Conservation (phyloP, 805 yeast species). For the Saturnispora mendoncae region DNA sequence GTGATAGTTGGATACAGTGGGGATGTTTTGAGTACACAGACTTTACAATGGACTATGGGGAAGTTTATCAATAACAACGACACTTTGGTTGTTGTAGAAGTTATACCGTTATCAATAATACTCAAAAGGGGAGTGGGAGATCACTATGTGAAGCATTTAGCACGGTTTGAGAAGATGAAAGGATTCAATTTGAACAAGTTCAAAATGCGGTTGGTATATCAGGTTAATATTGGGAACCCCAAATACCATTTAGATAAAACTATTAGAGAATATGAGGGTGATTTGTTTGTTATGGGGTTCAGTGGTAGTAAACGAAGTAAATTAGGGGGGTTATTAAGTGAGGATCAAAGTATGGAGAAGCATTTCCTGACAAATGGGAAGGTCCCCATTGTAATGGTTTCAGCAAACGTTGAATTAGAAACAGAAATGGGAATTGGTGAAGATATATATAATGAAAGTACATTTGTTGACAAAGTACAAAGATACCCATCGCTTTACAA, state of each 20-base stretch:
- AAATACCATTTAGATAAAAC: slow-evolving; percentile 33
- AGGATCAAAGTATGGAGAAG: slow-evolving; percentile 39
- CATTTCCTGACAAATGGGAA: slow-evolving; percentile 38
- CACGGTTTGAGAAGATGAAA: slow-evolving; percentile 26
- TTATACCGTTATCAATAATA: slow-evolving; percentile 28
- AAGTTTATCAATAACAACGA: slow-evolving; percentile 38
- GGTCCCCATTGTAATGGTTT: slow-evolving; percentile 40
- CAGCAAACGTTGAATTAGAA: slow-evolving; percentile 19
- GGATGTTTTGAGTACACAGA: slow-evolving; percentile 33
- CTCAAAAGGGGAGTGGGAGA: slow-evolving; percentile 17
- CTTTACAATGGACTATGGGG: slow-evolving; percentile 38
- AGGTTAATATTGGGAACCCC: slow-evolving; percentile 36
- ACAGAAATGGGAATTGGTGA: background rate
- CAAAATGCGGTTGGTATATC: slow-evolving; percentile 35
- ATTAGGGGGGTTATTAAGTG: slow-evolving; percentile 27
- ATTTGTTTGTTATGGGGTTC: slow-evolving; percentile 38
- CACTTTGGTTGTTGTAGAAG: slow-evolving; percentile 37
- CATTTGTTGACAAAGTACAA: slow-evolving; percentile 11
- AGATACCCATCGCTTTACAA: slow-evolving; percentile 15
- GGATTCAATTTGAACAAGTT: slow-evolving; percentile 29
- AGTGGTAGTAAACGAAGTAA: slow-evolving; percentile 31
- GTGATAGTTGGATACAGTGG: slow-evolving; percentile 36
- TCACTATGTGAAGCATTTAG: slow-evolving; percentile 30
- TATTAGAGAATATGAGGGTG: slow-evolving; percentile 38
- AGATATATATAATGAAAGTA: background rate